Evolutionary conservation across 1,284 basidiomycete species (phyloP).

Genomic region (Cryptococcus wingfieldii): DNA sequence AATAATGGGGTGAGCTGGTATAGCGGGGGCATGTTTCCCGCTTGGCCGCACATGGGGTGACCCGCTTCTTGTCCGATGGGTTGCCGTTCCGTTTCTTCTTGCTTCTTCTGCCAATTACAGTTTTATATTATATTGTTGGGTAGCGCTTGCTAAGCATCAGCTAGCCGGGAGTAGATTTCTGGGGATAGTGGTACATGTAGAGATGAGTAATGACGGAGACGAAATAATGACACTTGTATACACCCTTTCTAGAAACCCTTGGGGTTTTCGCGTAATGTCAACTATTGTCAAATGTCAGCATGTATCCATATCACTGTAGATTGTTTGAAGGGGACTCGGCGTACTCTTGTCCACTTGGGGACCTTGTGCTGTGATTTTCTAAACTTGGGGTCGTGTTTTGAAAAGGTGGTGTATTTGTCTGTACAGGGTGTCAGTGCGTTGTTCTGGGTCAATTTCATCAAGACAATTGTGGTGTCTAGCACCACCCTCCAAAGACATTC

Average conservation of each 20-base stretch:
- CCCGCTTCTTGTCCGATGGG: background rate
- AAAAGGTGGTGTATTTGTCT: slow-evolving; percentile 96
- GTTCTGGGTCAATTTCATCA: too few relatives aligned
- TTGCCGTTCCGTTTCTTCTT: background rate
- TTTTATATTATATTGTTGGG: background rate
- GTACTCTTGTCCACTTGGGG: slow-evolving; percentile 85
- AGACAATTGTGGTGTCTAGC: too few relatives aligned
- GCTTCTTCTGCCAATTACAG: background rate
- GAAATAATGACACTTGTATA: background rate
- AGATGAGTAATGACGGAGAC: background rate
- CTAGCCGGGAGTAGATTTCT: background rate
- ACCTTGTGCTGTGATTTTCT: slow-evolving; percentile 95
- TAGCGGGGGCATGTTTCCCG: slow-evolving; percentile 8
- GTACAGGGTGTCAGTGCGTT: slow-evolving; percentile 27
- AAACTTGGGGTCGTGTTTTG: slow-evolving; percentile 64
- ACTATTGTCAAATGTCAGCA: slow-evolving; percentile 49
- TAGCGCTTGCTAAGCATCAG: background rate
- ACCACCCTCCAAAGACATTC: background rate
- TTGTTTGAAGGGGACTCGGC: slow-evolving; percentile 34
- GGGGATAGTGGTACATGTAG: slow-evolving; percentile 13
- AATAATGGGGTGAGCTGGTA: slow-evolving; percentile 14
- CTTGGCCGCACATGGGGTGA: slow-evolving; percentile 13
- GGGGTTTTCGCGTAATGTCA: slow-evolving; percentile 79
- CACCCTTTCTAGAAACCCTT: slow-evolving; percentile 67
- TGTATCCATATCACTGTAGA: background rate